These are phyloP conservation scores for Heteromeles arbutifolia DNA, from an alignment of 306 rosid genomes.

Conservation along the genomic window DNA sequence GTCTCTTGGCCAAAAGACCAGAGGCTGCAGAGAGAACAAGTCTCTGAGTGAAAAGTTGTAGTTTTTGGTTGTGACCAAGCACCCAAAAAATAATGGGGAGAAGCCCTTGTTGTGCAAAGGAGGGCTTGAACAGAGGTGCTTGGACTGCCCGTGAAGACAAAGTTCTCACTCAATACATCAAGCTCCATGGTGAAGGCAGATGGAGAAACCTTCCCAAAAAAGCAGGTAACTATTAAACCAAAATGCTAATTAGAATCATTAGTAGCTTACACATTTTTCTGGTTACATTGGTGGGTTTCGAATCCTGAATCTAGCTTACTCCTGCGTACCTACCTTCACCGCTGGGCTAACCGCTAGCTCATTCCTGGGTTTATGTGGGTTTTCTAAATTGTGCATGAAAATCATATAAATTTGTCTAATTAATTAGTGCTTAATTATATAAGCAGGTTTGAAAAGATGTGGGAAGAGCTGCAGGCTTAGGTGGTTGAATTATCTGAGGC, in stretches of 20 bases:
- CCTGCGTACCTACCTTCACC: not conserved
- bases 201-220: slow-evolving; percentile 23
- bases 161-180: slow-evolving; percentile 11
- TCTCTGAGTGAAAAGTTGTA: not conserved
- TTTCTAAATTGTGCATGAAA: not conserved
- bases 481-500: slow-evolving; percentile 26
- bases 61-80: not conserved
- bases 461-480: slow-evolving; percentile 33
- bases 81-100: slow-evolving; percentile 19
- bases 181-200: slow-evolving; percentile 19
- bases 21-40: not conserved
- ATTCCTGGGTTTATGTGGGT: not conserved
- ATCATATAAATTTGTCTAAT: not conserved
- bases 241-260: not conserved
- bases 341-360: not conserved
- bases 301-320: not conserved
- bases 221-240: slow-evolving; percentile 1
- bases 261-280: not conserved
- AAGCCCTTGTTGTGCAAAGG: slow-evolving; percentile 22
- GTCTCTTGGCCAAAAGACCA: not conserved
- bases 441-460: slow-evolving; percentile 18
- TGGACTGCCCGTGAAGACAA: slow-evolving; percentile 25
- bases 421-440: not conserved
- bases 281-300: not conserved
- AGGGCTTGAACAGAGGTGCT: slow-evolving; percentile 16